phyloP scores from a whole-genome alignment of 2,329 filamentous ascomycete species.

The Clonostachys solani region DNA sequence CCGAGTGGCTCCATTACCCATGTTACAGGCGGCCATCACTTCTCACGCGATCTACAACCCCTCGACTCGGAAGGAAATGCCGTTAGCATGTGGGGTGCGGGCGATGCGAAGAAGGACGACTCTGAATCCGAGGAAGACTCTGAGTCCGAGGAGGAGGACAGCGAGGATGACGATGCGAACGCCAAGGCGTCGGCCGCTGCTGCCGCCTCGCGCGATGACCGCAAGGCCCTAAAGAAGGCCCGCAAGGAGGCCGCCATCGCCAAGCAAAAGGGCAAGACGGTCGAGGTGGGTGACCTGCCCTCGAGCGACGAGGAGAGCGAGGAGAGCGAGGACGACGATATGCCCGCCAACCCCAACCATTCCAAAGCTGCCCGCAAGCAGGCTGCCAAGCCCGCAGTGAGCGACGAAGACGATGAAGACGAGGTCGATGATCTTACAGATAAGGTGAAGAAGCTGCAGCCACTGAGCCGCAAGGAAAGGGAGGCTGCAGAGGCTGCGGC shows the following conservation, averaged over 20 bases:
- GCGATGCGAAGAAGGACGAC: conserved; percentile 40
- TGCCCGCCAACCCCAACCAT: conserved; percentile 91
- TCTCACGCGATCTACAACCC: conserved; percentile 85
- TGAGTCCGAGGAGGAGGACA: conserved; percentile 43
- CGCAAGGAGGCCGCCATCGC: conserved; percentile 87
- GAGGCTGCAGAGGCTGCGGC: conserved; percentile 83
- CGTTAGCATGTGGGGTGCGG: conserved; percentile 79
- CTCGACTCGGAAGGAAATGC: conserved; percentile 86
- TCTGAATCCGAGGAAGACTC: conserved; percentile 46
- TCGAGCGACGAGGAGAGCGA: conserved; percentile 64
- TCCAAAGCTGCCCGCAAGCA: conserved; percentile 68
- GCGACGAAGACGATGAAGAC: conserved; percentile 5
- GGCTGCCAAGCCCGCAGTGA: conserved; percentile 18
- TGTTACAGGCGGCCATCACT: conserved; percentile 80
- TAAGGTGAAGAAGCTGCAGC: conserved; percentile 49
- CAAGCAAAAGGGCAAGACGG: conserved; percentile 63
- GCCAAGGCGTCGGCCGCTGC: conserved; percentile 35
- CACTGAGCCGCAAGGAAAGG: conserved; percentile 40
- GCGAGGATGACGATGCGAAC: conserved; percentile 38
- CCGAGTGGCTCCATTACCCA: conserved; percentile 5
- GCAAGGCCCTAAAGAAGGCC: conserved; percentile 81
- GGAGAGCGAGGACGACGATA: conserved; percentile 48
- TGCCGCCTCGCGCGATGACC: conserved; percentile 68
- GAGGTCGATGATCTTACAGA: conserved; percentile 46
- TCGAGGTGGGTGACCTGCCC: conserved; percentile 83